A percentile compares a stretch with the other conserved stretches of the same genome.
phyloP scores from a whole-genome alignment of 2,329 filamentous ascomycete genomes.

The Fusarium napiforme region DNA sequence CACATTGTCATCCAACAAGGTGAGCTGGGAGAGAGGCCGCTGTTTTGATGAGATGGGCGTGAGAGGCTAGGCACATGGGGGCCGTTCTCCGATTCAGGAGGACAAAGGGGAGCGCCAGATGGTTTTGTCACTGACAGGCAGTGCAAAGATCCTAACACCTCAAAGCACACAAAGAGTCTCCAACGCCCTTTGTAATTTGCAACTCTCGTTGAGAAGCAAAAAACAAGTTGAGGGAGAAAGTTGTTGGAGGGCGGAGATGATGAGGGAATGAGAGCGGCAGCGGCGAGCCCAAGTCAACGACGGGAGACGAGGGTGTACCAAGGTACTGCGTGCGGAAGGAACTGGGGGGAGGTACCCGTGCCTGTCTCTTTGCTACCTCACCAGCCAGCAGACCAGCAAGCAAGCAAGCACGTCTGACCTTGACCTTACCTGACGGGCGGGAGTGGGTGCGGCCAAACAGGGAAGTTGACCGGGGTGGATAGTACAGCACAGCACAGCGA shows the following conservation, averaged over 20 bases:
- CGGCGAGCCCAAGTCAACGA: slow-evolving; percentile 39
- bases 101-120: slow-evolving; percentile 28
- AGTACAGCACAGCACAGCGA: slow-evolving; percentile 25
- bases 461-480: slow-evolving; percentile 40
- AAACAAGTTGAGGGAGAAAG: slow-evolving; percentile 46
- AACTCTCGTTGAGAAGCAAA: slow-evolving; percentile 45
- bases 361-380: slow-evolving; percentile 7
- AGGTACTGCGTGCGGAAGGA: slow-evolving; percentile 37
- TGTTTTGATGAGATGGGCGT: slow-evolving; percentile 40
- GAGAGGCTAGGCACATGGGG: slow-evolving; percentile 26
- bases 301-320: slow-evolving; percentile 44
- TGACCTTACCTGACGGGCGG: slow-evolving; percentile 39
- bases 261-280: slow-evolving; percentile 46
- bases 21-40: slow-evolving; percentile 43
- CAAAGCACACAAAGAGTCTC: slow-evolving; percentile 35
- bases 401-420: slow-evolving; percentile 14
- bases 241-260: slow-evolving; percentile 49
- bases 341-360: slow-evolving; percentile 24
- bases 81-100: slow-evolving; percentile 38
- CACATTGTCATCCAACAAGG: slow-evolving; percentile 45
- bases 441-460: slow-evolving; percentile 45
- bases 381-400: neutral
- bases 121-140: slow-evolving; percentile 25
- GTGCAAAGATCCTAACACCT: slow-evolving; percentile 36
- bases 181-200: slow-evolving; percentile 42